These are phyloP conservation scores for Epichloe uncinata DNA, from an alignment of 2,329 filamentous ascomycete species.

Conservation along the genomic window DNA sequence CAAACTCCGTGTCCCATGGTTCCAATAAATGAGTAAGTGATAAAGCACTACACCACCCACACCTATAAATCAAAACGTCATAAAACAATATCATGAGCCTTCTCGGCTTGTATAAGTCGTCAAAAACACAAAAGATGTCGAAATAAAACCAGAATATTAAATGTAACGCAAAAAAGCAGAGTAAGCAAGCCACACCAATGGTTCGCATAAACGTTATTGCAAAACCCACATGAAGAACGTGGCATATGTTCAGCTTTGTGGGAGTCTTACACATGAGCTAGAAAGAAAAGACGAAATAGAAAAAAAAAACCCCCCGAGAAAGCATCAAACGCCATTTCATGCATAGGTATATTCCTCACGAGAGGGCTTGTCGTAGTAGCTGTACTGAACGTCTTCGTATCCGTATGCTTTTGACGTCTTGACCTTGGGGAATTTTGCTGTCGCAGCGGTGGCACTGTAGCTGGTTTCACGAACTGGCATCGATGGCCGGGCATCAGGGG, in stretches of 20 bases:
- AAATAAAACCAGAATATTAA: neutral
- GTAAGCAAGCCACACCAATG: neutral
- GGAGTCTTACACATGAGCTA: neutral
- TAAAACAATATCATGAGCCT: slow-evolving; percentile 1
- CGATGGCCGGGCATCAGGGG: slow-evolving; percentile 16
- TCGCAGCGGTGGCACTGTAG: slow-evolving; percentile 15
- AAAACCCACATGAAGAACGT: neutral
- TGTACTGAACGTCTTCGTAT: slow-evolving; percentile 20
- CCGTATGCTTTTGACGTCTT: slow-evolving; percentile 21
- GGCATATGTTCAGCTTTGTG: neutral
- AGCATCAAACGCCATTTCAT: slow-evolving; percentile 8
- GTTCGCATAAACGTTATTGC: neutral
- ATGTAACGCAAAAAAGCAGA: neutral
- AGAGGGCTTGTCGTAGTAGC: slow-evolving; percentile 13
- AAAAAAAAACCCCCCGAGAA: neutral
- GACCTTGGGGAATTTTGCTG: slow-evolving; percentile 17
- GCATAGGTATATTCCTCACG: slow-evolving; percentile 15
- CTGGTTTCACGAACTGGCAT: slow-evolving; percentile 18
- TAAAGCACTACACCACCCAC: neutral
- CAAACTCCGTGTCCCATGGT: slow-evolving; percentile 3
- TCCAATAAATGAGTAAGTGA: neutral
- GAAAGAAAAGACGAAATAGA: neutral
- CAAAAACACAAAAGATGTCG: neutral
- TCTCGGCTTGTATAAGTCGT: neutral
- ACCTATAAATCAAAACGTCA: neutral